Base-by-base conservation (phyloP, 75 land plant species). In the Pinus taeda region DNA sequence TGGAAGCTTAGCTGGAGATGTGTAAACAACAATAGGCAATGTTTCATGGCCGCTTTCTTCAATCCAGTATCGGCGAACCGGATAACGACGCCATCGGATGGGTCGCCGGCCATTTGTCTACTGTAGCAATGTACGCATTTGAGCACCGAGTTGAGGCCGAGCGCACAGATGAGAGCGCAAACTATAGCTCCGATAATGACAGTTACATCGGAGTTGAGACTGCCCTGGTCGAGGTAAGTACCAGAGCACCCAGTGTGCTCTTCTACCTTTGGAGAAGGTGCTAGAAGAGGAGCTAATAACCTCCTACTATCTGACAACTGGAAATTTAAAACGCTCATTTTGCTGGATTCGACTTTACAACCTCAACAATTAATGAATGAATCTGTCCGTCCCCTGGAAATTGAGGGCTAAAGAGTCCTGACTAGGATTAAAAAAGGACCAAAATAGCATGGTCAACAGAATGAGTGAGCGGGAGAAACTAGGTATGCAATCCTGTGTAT, bases 191-290 rank as follows among this genome's bases (percentile, higher is more conserved):
- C 91, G 15, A 89, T 76, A 59, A 91, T 85, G 63, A 91, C 83
- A 59, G 88, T 87, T 81, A 91, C 78, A 89, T 91, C 89, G 45
- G 89, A 79, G 58, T 91, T 88, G 78, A 89, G 80, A 26, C 72
- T 84, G 26, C 85, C 74, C 53, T 83, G 84, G 42, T 29, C 76
- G 4, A 29, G 22, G 70, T 76, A 56, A 11, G 36, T 20, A 8
- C 21, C 15, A 57, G 56, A 57, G 15, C 59, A 11, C 56, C 11
- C 1, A 18, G 22, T 1, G 4, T 20, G 49, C 5, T 15, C 45
- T 3, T 20, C 71, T 20, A 1, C 11, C 55, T 2, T 49, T 9
- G 55, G 55, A 37, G 53, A 45, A 45, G 53, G 9, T 45, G 53
- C 53, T 9, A 9, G 8, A 6, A 0, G 9, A 45, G 53, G 7